These are phyloP conservation scores for Miscanthus sacchariflorus DNA, from an alignment of 202 grass and related monocot species.

Conservation along the genomic window DNA sequence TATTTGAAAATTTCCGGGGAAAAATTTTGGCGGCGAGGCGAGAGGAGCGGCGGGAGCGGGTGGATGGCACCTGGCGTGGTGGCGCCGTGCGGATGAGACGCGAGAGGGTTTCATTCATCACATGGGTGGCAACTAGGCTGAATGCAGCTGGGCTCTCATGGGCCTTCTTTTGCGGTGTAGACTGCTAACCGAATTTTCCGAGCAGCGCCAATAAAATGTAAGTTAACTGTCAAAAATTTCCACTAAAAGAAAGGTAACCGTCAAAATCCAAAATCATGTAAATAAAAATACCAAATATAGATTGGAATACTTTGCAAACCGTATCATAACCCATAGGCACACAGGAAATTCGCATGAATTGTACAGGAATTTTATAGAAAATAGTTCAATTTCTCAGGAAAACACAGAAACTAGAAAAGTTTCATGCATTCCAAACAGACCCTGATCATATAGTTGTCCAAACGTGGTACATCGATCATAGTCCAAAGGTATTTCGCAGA, in stretches of 20 bases:
- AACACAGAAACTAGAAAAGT: not conserved
- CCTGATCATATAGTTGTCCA: not conserved
- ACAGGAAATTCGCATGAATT: too few species aligned
- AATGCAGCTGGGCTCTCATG: not conserved
- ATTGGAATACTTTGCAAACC: too few species aligned
- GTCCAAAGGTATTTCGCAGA: not conserved
- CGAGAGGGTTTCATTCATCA: not conserved
- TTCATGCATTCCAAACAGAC: too few species aligned
- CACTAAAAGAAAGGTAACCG: not conserved
- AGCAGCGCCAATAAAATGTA: not conserved
- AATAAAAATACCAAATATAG: too few species aligned
- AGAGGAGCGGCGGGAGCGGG: conserved; percentile 1
- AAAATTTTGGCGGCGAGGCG: conserved; percentile 15
- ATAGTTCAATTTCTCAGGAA: not conserved
- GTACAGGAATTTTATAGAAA: not conserved
- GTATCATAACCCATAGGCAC: too few species aligned
- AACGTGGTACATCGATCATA: not conserved
- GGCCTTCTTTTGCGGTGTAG: not conserved
- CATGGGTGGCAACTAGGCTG: not conserved
- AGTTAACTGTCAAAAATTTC: not conserved
- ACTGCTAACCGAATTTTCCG: not conserved
- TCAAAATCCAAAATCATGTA: not conserved
- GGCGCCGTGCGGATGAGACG: not conserved
- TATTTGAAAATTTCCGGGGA: conserved; percentile 41
- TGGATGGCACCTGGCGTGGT: not conserved